Conservation (phyloP, 805 yeast species). For the Candida mattraensis region DNA sequence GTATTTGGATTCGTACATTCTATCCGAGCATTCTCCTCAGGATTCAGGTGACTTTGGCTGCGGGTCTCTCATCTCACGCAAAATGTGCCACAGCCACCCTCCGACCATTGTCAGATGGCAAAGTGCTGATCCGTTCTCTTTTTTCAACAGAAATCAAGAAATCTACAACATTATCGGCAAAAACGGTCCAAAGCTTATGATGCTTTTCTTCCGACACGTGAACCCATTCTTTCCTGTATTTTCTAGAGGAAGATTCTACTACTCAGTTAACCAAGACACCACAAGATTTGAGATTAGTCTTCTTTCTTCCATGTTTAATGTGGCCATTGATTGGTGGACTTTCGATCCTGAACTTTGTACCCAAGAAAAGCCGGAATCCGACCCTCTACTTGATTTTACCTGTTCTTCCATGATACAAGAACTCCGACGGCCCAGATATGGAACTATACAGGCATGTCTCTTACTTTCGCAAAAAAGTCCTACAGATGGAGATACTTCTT, state of each 20-base stretch:
- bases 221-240: conserved; percentile 20
- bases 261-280: conserved; percentile 15
- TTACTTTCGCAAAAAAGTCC: conserved; percentile 12
- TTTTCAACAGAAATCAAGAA: conserved; percentile 1
- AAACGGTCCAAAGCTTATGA: conserved; percentile 13
- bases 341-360: conserved; percentile 12
- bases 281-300: conserved; percentile 14
- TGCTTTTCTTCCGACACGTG: conserved; percentile 14
- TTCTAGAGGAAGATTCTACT: conserved; percentile 17
- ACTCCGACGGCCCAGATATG: conserved; percentile 17
- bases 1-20: conserved; percentile 13
- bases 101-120: conserved; percentile 9
- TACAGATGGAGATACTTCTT: neutral
- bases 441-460: conserved; percentile 17
- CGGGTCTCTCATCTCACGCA: conserved; percentile 4
- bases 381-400: conserved; percentile 8
- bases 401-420: conserved; percentile 3
- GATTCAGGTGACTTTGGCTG: neutral
- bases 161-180: conserved; percentile 9
- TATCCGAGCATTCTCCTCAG: neutral
- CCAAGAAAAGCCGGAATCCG: conserved; percentile 9
- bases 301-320: conserved; percentile 12
- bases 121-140: conserved; percentile 2
- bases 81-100: neutral
- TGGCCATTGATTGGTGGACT: conserved; percentile 19